Conservation (phyloP, 1,284 basidiomycete genomes). For the Cutaneotrichosporon sp. region DNA sequence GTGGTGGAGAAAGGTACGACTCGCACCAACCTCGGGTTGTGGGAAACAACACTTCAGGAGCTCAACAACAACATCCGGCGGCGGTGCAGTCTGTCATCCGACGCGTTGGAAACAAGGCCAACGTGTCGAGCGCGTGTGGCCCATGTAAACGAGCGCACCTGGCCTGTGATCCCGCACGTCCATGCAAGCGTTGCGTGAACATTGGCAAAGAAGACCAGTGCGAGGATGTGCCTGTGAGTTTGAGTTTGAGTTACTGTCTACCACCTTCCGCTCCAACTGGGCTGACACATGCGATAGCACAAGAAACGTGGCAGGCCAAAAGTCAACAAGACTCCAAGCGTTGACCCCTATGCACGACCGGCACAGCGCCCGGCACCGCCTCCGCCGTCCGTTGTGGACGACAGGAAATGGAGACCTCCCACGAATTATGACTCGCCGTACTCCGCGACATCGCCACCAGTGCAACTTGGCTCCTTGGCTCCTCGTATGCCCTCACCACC, state of each 20-base stretch:
- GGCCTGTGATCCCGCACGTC: constrained; percentile 47
- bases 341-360: constrained; percentile 35
- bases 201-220: constrained; percentile 48
- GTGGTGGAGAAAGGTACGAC: background rate
- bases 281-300: constrained; percentile 31
- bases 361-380: background rate
- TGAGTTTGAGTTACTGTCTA: constrained; percentile 27
- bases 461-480: constrained; percentile 1
- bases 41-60: background rate
- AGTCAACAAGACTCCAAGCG: constrained; percentile 35
- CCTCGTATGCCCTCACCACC: constrained; percentile 17
- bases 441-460: constrained; percentile 11
- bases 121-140: constrained; percentile 44
- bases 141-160: constrained; percentile 50
- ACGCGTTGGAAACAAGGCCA: constrained; percentile 36
- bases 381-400: background rate
- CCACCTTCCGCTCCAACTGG: background rate
- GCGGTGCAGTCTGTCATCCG: constrained; percentile 18
- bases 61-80: constrained; percentile 6
- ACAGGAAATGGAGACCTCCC: constrained; percentile 32
- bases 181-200: constrained; percentile 50
- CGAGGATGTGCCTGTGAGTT: constrained; percentile 50
- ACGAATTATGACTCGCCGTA: constrained; percentile 30
- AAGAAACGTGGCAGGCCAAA: constrained; percentile 51
- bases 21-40: background rate